Evolutionary conservation across 495 filamentous ascomycete genomes (phyloP).

Genomic region (Neurospora pannonica): DNA sequence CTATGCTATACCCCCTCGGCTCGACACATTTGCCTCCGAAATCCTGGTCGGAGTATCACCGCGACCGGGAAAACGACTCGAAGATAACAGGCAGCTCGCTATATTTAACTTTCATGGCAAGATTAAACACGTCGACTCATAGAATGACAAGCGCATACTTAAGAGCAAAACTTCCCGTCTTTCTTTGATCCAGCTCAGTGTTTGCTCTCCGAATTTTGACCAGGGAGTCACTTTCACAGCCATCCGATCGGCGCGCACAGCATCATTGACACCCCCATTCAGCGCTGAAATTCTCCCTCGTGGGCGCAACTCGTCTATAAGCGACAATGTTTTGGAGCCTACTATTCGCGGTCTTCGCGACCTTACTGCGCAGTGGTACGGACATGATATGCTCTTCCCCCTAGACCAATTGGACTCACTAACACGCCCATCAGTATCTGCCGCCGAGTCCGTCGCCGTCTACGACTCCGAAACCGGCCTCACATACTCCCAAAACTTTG

Average conservation of each 20-base stretch:
- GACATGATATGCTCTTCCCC: not conserved
- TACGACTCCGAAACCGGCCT: slow-evolving; percentile 43
- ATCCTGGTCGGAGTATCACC: not conserved
- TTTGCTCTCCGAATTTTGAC: not conserved
- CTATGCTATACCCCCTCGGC: not conserved
- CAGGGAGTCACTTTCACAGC: not conserved
- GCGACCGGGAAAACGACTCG: not conserved
- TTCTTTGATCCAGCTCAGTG: not conserved
- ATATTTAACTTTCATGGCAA: not conserved
- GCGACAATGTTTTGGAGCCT: slow-evolving; percentile 14
- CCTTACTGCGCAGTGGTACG: slow-evolving; percentile 13
- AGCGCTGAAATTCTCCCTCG: not conserved
- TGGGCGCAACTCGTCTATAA: not conserved
- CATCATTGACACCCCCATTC: not conserved
- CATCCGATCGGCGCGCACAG: not conserved
- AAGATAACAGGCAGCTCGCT: not conserved
- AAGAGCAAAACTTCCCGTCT: not conserved
- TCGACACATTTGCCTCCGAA: not conserved
- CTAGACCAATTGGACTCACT: not conserved
- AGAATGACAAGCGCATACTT: not conserved
- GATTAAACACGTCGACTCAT: not conserved
- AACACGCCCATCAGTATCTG: slow-evolving; percentile 2
- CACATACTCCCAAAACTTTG: slow-evolving; percentile 33
- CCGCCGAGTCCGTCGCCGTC: slow-evolving; percentile 19
- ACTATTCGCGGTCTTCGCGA: slow-evolving; percentile 15